These are phyloP conservation scores for Vishniacozyma victoriae DNA, from an alignment of 768 basidiomycete genomes.

Conservation along the genomic window DNA sequence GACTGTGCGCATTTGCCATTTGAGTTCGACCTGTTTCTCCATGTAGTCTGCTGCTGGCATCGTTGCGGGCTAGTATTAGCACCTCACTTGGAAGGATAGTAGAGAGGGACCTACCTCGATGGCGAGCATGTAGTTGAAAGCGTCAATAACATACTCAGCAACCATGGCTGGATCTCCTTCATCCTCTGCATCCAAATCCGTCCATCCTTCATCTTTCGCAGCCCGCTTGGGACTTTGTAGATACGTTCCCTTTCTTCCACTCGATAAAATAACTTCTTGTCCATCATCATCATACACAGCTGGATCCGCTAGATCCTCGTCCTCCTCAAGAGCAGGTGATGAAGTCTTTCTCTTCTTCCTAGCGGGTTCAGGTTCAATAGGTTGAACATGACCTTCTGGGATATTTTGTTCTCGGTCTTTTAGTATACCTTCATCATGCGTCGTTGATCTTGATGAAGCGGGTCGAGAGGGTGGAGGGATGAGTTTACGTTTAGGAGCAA, in stretches of 20 bases:
- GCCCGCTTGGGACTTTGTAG: slow-evolving; percentile 8
- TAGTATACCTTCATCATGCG: slow-evolving; percentile 7
- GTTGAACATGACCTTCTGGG: slow-evolving; percentile 11
- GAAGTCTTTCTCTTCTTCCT: slow-evolving; percentile 33
- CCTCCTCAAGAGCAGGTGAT: slow-evolving; percentile 21
- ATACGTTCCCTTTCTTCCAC: slow-evolving; percentile 22
- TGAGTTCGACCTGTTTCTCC: slow-evolving; percentile 69
- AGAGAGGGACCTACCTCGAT: slow-evolving; percentile 62
- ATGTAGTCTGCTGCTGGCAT: slow-evolving; percentile 83
- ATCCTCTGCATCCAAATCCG: slow-evolving; percentile 87
- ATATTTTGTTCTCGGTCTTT: slow-evolving; percentile 19
- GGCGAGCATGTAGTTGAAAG: slow-evolving; percentile 82
- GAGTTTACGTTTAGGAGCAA: no score
- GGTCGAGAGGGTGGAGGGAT: no score
- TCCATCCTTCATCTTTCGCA: slow-evolving; percentile 62
- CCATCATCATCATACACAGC: slow-evolving; percentile 55
- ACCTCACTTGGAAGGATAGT: not conserved
- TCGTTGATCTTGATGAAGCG: not conserved
- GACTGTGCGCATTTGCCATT: slow-evolving; percentile 82
- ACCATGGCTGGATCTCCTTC: slow-evolving; percentile 94
- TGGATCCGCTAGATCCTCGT: slow-evolving; percentile 62
- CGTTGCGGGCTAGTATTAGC: slow-evolving; percentile 56
- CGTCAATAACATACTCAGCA: slow-evolving; percentile 88
- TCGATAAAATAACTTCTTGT: slow-evolving; percentile 29
- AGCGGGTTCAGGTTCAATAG: slow-evolving; percentile 17